These are phyloP conservation scores for Graphilbum ipis-grandicollis DNA, from an alignment of 2,329 filamentous ascomycete genomes.

Conservation along the genomic window DNA sequence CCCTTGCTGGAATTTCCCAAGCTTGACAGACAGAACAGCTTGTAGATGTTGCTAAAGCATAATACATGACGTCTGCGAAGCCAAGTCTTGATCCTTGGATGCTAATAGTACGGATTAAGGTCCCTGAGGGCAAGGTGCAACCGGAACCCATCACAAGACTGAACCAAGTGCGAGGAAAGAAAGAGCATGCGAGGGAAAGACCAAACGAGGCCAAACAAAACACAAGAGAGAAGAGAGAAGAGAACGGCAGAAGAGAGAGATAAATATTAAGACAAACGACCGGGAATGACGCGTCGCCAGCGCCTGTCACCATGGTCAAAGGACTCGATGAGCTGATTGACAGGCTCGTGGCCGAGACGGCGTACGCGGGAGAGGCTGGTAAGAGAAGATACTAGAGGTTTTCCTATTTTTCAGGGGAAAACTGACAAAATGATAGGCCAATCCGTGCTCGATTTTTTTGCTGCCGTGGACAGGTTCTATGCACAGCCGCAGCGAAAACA, in stretches of 20 bases:
- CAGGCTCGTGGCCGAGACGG: conserved; percentile 24
- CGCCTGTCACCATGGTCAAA: conserved; percentile 14
- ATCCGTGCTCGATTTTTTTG: conserved; percentile 9
- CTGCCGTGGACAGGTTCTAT: conserved; percentile 8
- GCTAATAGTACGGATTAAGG: no score
- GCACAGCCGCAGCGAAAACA: conserved; percentile 1
- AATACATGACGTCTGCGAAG: no score
- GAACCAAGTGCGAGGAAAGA: not conserved
- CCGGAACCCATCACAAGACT: not conserved
- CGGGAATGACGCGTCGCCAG: not conserved
- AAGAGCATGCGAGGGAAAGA: not conserved
- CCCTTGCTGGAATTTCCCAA: conserved; percentile 1
- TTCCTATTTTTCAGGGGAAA: no score
- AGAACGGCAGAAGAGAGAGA: no score
- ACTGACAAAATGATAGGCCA: conserved; percentile 6
- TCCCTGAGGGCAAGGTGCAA: no score
- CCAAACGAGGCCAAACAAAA: no score
- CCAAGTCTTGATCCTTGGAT: no score
- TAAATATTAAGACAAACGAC: not conserved
- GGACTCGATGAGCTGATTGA: conserved; percentile 28
- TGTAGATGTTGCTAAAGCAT: no score
- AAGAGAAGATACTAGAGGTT: no score
- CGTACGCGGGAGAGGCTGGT: conserved; percentile 25
- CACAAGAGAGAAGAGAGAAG: no score
- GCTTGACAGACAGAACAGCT: no score